These are phyloP conservation scores for Plasmodium berghei DNA, from an alignment of 169 alveolate genomes.

Conservation along the genomic window DNA sequence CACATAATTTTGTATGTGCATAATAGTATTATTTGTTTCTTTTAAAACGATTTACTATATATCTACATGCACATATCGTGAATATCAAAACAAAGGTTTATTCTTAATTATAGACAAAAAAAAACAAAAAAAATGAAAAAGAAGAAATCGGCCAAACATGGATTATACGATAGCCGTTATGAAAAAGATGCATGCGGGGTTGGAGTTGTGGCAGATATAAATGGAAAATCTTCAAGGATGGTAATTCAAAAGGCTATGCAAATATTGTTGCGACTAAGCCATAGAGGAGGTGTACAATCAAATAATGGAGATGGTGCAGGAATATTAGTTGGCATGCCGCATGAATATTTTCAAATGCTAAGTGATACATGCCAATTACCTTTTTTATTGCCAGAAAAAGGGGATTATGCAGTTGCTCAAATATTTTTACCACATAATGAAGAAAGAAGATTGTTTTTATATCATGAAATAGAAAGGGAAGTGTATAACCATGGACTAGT, in stretches of 20 bases:
- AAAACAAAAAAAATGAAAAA: slow-evolving; percentile 13
- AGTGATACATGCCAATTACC: slow-evolving; percentile 78
- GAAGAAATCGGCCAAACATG: slow-evolving; percentile 33
- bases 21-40: no score
- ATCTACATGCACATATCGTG: no score
- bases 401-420: slow-evolving; percentile 80
- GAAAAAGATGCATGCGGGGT: slow-evolving; percentile 87
- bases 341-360: slow-evolving; percentile 74
- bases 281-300: slow-evolving; percentile 83
- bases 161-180: slow-evolving; percentile 78
- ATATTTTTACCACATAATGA: slow-evolving; percentile 78
- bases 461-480: slow-evolving; percentile 47
- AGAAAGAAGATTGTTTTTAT: slow-evolving; percentile 62
- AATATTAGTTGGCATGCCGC: slow-evolving; percentile 66
- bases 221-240: slow-evolving; percentile 77
- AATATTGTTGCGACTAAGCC: slow-evolving; percentile 78
- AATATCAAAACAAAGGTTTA: no score
- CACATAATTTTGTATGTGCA: no score
- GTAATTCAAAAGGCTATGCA: slow-evolving; percentile 80
- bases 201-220: slow-evolving; percentile 82
- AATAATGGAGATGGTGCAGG: slow-evolving; percentile 83
- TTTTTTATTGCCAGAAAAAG: slow-evolving; percentile 76
- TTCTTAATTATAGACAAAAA: not conserved
- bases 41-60: no score
- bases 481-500: slow-evolving; percentile 65